A percentile compares a stretch with the other conserved stretches of the same genome.
These are phyloP conservation scores for Arachis hypogaea DNA, from an alignment of 306 rosid genomes.

Conservation along the genomic window DNA sequence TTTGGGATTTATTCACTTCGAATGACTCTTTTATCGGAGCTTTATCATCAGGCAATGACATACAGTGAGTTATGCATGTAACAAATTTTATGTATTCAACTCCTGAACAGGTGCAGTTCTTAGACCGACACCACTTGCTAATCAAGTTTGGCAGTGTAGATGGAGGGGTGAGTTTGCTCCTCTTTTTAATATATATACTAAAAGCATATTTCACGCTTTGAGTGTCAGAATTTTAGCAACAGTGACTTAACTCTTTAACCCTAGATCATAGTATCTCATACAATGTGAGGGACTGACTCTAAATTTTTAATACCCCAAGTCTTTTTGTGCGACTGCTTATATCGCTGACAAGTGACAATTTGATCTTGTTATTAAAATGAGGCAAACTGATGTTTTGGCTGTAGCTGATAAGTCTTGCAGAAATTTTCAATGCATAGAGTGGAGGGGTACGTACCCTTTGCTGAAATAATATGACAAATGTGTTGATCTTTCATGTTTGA, in stretches of 20 bases:
- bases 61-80: constrained; percentile 40
- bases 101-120: constrained; percentile 91
- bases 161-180: constrained; percentile 80
- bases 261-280: constrained; percentile 28
- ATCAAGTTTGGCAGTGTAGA: constrained; percentile 97
- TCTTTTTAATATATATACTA: background rate
- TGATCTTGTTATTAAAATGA: constrained; percentile 16
- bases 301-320: constrained; percentile 8
- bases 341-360: background rate
- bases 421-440: constrained; percentile 19
- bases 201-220: background rate
- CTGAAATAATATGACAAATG: constrained; percentile 34
- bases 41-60: constrained; percentile 31
- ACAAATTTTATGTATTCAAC: constrained; percentile 54
- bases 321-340: constrained; percentile 4
- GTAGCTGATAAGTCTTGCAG: constrained; percentile 17
- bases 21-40: constrained; percentile 12
- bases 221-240: constrained; percentile 6
- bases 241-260: constrained; percentile 25
- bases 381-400: constrained; percentile 6
- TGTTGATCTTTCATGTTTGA: constrained; percentile 43
- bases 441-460: constrained; percentile 29
- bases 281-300: constrained; percentile 30
- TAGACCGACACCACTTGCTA: constrained; percentile 94
- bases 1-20: constrained; percentile 22